A percentile compares a stretch with the other conserved stretches of the same genome.
Conservation (phyloP, 2,329 filamentous ascomycete genomes). For the Parafenestella ontariensis region DNA sequence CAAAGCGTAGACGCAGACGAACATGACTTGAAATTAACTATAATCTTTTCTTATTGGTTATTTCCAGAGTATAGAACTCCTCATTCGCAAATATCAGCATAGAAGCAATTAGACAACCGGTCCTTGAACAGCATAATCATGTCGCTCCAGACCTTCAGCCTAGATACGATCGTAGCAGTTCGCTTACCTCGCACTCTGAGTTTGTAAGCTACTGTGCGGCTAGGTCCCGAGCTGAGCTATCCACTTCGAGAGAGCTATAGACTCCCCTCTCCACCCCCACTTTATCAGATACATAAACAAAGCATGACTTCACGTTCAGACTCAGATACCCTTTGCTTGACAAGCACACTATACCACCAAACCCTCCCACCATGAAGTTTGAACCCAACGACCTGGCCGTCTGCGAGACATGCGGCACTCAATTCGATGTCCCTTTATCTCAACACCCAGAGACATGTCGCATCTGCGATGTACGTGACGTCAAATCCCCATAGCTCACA, state of each 20-base stretch:
- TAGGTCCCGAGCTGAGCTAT: conserved; percentile 14
- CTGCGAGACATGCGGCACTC: conserved; percentile 74
- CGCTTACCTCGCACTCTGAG: background rate
- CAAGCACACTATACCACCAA: background rate
- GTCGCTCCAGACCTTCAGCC: conserved; percentile 2
- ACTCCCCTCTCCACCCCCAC: conserved; percentile 11
- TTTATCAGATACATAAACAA: conserved; percentile 4
- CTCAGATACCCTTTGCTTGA: background rate
- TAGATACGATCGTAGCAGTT: background rate
- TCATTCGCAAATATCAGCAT: background rate
- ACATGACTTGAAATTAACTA: background rate
- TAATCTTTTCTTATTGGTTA: background rate
- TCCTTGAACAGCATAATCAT: background rate
- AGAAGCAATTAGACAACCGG: background rate
- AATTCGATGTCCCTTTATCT: conserved; percentile 65
- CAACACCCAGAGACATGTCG: conserved; percentile 63
- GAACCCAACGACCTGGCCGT: conserved; percentile 58
- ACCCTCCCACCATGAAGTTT: conserved; percentile 31
- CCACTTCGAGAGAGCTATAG: conserved; percentile 4
- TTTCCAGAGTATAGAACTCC: background rate
- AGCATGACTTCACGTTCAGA: background rate
- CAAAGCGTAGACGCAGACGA: background rate
- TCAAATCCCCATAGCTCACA: background rate
- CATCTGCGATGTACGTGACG: conserved; percentile 71
- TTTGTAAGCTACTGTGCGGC: conserved; percentile 14